Base-by-base conservation (phyloP, 176 grass and related monocot genomes). In the Elymus sibiricus region DNA sequence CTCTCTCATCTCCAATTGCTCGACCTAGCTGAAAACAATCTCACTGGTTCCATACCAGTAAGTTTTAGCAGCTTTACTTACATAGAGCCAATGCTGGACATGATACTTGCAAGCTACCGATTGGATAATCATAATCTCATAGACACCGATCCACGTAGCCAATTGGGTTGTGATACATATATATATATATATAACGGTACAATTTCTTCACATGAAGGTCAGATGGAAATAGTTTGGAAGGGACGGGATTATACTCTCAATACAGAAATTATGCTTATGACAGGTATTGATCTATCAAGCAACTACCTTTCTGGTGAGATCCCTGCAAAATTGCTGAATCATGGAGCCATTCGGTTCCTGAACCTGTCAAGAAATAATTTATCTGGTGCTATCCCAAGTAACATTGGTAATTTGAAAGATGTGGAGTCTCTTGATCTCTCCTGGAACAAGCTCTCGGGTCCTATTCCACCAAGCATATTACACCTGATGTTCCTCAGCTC, bases 1-100 rank as follows among this genome's bases (percentile, higher is more conserved):
- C 87, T 89, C 62, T 64, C 76, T 1, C 2, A 49, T 21, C 82
- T 89, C 29, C 76, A 79, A 6, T 5, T 89, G 14, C 19, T 89
- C 29, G 87, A 89, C 73, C 56, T 86, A 7, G 82, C 82, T 81
- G 56, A 66, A 55, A 89, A 89, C 4, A 80, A 86, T 16, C 53
- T 89, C 32, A 80, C 55, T 34, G 82, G 82, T 32, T 9, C 25
- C 5, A 67, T 86, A 67, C 77, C 67, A 21, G 49, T 1, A 14
- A 40, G 43, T 66, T 55, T 85, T 1, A 0, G 2, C 21, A 84
- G 53, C 19, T 56, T 68, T 28, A 61, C 56, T 59, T 59, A 3
- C 56, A 56, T 56, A 55, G 51, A 55, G 37, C 37, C 37, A n/a
- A n/a, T n/a, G n/a, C n/a, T n/a, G n/a, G n/a, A n/a, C 37, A 38